These are phyloP conservation scores for Narthecium ossifragum DNA, from an alignment of 106 monocot genomes.

Conservation along the genomic window DNA sequence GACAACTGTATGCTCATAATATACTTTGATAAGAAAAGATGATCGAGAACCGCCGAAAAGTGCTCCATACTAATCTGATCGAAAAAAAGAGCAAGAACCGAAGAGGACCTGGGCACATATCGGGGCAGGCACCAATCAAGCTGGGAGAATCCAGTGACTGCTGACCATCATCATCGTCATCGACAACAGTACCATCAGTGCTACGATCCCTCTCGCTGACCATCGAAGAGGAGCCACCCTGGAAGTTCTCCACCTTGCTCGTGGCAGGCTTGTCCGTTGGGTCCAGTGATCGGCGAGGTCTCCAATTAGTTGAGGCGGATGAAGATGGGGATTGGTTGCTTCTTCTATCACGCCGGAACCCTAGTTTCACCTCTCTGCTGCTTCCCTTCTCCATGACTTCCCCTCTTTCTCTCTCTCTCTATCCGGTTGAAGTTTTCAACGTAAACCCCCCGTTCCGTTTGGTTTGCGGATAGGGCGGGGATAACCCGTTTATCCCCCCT, in stretches of 20 bases:
- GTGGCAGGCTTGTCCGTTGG: not conserved
- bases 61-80: not conserved
- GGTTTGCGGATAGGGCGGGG: too few species aligned
- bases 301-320: not conserved
- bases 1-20: not conserved
- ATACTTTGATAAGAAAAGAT: not conserved
- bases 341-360: not conserved
- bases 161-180: not conserved
- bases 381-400: too few species aligned
- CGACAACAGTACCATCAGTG: too few species aligned
- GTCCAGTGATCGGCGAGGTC: not conserved
- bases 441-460: too few species aligned
- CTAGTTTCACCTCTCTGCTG: not conserved
- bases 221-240: not conserved
- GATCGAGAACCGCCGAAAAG: not conserved
- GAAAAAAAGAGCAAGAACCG: not conserved
- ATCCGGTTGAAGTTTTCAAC: too few species aligned
- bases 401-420: too few species aligned
- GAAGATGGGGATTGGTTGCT: not conserved
- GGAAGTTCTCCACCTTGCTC: not conserved
- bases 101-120: slow-evolving; percentile 40
- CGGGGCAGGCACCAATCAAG: slow-evolving; percentile 32
- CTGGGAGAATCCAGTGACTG: not conserved
- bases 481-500: too few species aligned
- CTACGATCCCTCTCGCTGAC: too few species aligned